Percentiles rank a stretch among this genome's conserved stretches.
Evolutionary conservation across 768 basidiomycete genomes (phyloP).

Genomic region (Lepiota brunneoincarnata): DNA sequence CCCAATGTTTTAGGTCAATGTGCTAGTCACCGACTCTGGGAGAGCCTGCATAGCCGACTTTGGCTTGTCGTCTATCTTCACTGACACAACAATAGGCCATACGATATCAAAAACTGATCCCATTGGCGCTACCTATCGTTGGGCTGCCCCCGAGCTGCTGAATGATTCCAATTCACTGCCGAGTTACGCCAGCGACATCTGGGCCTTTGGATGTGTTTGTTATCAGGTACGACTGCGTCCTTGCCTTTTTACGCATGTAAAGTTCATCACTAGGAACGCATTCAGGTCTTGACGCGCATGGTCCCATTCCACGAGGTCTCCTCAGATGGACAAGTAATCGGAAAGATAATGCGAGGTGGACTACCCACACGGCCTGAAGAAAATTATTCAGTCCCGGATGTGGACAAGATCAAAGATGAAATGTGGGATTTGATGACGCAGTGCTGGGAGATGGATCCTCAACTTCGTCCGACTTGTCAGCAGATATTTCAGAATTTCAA

Average conservation of each 20-base stretch:
- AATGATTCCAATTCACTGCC: not conserved
- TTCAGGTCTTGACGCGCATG: not conserved
- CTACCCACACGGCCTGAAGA: not conserved
- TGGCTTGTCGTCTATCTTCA: slow-evolving; percentile 9
- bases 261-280: not conserved
- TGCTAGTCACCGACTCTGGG: slow-evolving; percentile 10
- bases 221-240: slow-evolving; percentile 12
- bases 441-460: not conserved
- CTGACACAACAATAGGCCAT: slow-evolving; percentile 1
- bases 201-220: slow-evolving; percentile 15
- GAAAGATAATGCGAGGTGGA: not conserved
- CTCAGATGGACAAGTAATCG: not conserved
- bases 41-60: slow-evolving; percentile 16
- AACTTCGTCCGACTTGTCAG: not conserved
- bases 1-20: slow-evolving; percentile 8
- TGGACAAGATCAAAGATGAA: not conserved
- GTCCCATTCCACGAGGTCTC: not conserved
- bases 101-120: not conserved
- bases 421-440: not conserved
- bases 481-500: not conserved
- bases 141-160: slow-evolving; percentile 18
- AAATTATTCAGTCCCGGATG: no score
- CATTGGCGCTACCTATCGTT: slow-evolving; percentile 8
- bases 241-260: not conserved
- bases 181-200: slow-evolving; percentile 14